A percentile compares a stretch with the other conserved stretches of the same genome.
phyloP scores from a whole-genome alignment of 2,329 filamentous ascomycete species.

The Aspergillus caelatus region DNA sequence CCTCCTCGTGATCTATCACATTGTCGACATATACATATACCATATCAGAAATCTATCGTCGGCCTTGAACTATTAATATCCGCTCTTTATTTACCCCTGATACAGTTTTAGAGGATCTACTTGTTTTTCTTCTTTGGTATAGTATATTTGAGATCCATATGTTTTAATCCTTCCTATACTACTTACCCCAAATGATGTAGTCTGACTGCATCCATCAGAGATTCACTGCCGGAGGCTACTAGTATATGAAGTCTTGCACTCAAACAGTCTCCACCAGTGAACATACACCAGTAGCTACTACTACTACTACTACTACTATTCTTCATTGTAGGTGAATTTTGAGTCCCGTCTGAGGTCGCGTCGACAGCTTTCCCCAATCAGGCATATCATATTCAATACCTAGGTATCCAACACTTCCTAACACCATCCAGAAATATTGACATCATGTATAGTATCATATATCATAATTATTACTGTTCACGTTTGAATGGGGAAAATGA shows the following conservation, averaged over 20 bases:
- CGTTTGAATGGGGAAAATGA: not conserved
- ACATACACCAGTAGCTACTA: too few species aligned
- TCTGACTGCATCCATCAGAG: not conserved
- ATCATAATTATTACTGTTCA: not conserved
- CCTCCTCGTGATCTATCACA: not conserved
- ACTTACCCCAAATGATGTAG: not conserved
- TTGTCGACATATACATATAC: not conserved
- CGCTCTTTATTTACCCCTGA: not conserved
- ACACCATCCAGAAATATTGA: not conserved
- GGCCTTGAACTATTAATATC: constrained; percentile 12
- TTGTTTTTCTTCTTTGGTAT: not conserved
- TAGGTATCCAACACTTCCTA: not conserved
- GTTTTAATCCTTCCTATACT: too few species aligned
- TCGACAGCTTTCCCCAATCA: not conserved
- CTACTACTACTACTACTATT: too few species aligned
- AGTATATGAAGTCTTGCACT: not conserved
- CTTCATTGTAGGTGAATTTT: not conserved
- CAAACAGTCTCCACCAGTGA: not conserved
- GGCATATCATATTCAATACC: not conserved
- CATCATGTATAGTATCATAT: not conserved
- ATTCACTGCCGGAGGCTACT: not conserved
- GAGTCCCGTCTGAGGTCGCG: not conserved
- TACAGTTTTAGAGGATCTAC: not conserved
- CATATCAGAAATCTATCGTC: not conserved
- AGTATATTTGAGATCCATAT: too few species aligned